A percentile compares a stretch with the other conserved stretches of the same genome.
These are phyloP conservation scores for Macroventuria anomochaeta DNA, from an alignment of 2,329 filamentous ascomycete species.

Conservation along the genomic window DNA sequence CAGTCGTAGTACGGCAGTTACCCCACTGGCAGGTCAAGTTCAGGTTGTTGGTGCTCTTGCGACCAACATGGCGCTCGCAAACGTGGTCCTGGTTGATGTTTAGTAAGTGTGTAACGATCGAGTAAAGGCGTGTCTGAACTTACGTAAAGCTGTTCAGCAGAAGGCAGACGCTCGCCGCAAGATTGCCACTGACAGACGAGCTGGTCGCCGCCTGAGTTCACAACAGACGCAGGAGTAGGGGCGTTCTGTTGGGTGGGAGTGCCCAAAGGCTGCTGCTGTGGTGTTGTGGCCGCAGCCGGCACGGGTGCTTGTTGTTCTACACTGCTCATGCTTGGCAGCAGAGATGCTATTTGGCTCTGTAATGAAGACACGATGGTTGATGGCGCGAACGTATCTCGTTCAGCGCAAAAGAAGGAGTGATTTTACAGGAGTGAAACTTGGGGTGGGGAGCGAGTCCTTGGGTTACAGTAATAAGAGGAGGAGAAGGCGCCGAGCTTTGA, in stretches of 20 bases:
- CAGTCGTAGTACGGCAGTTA: conserved; percentile 91
- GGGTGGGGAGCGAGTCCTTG: conserved; percentile 11
- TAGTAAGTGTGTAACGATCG: conserved; percentile 21
- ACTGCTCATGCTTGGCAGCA: conserved; percentile 25
- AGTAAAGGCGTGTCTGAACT: conserved; percentile 31
- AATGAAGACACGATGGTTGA: conserved; percentile 21
- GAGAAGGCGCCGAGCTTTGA: conserved; percentile 17
- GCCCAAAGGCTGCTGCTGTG: conserved; percentile 42
- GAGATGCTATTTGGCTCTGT: conserved; percentile 19
- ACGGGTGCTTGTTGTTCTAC: conserved; percentile 29
- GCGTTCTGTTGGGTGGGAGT: conserved; percentile 44
- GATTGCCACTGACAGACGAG: conserved; percentile 67
- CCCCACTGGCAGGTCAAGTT: conserved; percentile 98
- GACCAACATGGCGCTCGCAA: conserved; percentile 96
- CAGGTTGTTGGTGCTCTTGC: conserved; percentile 98
- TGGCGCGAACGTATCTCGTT: conserved; percentile 22
- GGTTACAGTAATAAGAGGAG: conserved; percentile 15
- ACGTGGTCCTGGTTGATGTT: conserved; percentile 78
- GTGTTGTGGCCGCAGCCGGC: conserved; percentile 34
- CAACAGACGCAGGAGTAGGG: conserved; percentile 39
- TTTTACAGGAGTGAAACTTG: conserved; percentile 9
- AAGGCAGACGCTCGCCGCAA: conserved; percentile 65
- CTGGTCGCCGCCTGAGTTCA: conserved; percentile 50
- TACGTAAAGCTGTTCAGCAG: conserved; percentile 69
- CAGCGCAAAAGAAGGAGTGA: conserved; percentile 16